Evolutionary conservation across 164 flowering plant species (phyloP).

Genomic region (Brasenia schreberi): DNA sequence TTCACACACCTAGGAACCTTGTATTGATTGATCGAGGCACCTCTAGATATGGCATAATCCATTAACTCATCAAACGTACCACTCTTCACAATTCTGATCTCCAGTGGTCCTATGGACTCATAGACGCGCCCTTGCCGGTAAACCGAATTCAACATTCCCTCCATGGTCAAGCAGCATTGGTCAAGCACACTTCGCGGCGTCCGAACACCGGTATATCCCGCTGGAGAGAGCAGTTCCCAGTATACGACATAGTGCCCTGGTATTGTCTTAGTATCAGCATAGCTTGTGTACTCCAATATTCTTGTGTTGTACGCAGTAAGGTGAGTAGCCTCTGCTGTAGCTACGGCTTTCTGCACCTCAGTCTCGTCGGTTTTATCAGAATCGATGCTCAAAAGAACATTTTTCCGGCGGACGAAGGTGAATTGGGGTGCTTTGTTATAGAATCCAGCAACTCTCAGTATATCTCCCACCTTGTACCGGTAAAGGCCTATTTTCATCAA

Average conservation of each 20-base stretch:
- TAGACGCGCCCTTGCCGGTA: slow-evolving; percentile 4
- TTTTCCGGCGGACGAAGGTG: slow-evolving; percentile 47
- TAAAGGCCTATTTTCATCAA: background rate
- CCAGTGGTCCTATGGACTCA: slow-evolving; percentile 13
- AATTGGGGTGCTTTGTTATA: slow-evolving; percentile 62
- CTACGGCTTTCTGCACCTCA: slow-evolving; percentile 36
- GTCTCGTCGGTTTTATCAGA: slow-evolving; percentile 75
- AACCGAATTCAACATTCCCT: slow-evolving; percentile 6
- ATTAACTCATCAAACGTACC: slow-evolving; percentile 32
- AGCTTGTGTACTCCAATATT: slow-evolving; percentile 10
- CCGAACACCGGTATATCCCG: background rate
- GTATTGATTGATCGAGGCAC: slow-evolving; percentile 33
- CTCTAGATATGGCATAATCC: slow-evolving; percentile 27
- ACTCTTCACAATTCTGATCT: slow-evolving; percentile 27
- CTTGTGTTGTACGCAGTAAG: background rate
- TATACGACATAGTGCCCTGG: slow-evolving; percentile 12
- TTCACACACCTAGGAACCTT: slow-evolving; percentile 34
- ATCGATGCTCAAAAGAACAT: slow-evolving; percentile 61
- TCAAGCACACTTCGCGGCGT: background rate
- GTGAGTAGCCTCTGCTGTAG: slow-evolving; percentile 1
- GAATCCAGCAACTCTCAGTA: slow-evolving; percentile 51
- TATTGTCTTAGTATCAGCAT: slow-evolving; percentile 7
- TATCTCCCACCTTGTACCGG: slow-evolving; percentile 65
- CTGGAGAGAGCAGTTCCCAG: slow-evolving; percentile 3
- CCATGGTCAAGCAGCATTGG: slow-evolving; percentile 7